phyloP scores from a whole-genome alignment of 2,329 filamentous ascomycete species.

The Pestalotiopsis sp. region DNA sequence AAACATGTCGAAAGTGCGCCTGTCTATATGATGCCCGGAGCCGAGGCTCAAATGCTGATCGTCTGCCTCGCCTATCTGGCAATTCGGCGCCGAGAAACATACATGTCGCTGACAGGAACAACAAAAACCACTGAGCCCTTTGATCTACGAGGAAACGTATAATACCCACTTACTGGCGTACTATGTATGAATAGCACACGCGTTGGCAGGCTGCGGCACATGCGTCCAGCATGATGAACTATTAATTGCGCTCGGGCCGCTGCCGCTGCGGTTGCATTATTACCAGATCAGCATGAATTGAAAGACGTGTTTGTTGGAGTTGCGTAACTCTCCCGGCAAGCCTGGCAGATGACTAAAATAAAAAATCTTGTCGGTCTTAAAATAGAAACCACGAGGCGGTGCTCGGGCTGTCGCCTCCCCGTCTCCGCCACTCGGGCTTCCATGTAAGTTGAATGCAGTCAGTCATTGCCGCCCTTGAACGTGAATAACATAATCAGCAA shows the following conservation, averaged over 20 bases:
- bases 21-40: not conserved
- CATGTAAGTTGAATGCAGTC: not conserved
- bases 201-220: not conserved
- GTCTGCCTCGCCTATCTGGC: not conserved
- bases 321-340: not conserved
- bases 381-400: slow-evolving; percentile 8
- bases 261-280: not conserved
- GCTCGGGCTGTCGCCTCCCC: not conserved
- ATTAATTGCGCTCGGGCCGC: not conserved
- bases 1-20: not conserved
- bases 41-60: not conserved
- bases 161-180: too few species aligned
- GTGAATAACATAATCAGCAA: not conserved
- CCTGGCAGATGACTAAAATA: not conserved
- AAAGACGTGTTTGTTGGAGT: not conserved
- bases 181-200: not conserved
- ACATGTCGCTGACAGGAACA: too few species aligned
- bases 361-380: not conserved
- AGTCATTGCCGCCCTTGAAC: not conserved
- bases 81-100: too few species aligned
- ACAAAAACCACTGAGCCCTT: too few species aligned
- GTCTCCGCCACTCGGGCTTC: not conserved
- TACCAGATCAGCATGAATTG: not conserved
- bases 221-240: not conserved
- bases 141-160: too few species aligned